A percentile compares a stretch with the other conserved stretches of the same genome.
phyloP scores from a whole-genome alignment of 2,329 filamentous ascomycete species.

The Penicillium occitanis region DNA sequence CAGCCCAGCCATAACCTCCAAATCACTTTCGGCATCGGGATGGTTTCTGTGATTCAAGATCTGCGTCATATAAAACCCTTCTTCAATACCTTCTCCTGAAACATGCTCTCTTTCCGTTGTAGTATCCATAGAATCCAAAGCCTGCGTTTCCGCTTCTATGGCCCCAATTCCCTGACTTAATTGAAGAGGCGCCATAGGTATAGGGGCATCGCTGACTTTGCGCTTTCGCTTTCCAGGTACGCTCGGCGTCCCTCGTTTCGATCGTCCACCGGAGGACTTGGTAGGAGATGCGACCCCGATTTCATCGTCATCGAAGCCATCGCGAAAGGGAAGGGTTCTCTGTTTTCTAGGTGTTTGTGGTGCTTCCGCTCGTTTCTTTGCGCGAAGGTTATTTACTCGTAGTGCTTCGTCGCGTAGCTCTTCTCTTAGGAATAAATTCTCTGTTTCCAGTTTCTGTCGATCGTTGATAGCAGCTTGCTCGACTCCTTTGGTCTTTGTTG shows the following conservation, averaged over 20 bases:
- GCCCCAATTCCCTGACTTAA: slow-evolving; percentile 32
- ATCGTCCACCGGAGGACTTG: slow-evolving; percentile 46
- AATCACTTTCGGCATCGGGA: slow-evolving; percentile 49
- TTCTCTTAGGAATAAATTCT: slow-evolving; percentile 61
- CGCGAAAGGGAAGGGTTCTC: slow-evolving; percentile 52
- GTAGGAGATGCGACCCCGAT: slow-evolving; percentile 57
- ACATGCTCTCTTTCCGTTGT: neutral
- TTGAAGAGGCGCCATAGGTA: slow-evolving; percentile 45
- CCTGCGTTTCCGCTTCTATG: slow-evolving; percentile 14
- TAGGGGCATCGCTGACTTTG: slow-evolving; percentile 52
- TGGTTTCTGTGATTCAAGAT: slow-evolving; percentile 57
- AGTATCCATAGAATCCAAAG: slow-evolving; percentile 27
- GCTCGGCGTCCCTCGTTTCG: slow-evolving; percentile 56
- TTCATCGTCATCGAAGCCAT: slow-evolving; percentile 65
- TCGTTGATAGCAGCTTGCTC: slow-evolving; percentile 56
- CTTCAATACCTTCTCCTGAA: slow-evolving; percentile 26
- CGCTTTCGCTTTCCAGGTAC: slow-evolving; percentile 61
- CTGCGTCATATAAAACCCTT: slow-evolving; percentile 50
- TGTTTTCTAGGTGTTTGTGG: slow-evolving; percentile 54
- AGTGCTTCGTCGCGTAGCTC: slow-evolving; percentile 58
- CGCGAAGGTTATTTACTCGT: slow-evolving; percentile 44
- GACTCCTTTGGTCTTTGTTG: slow-evolving; percentile 55
- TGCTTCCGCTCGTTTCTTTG: slow-evolving; percentile 37
- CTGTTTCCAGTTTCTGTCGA: slow-evolving; percentile 57
- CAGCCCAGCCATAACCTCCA: slow-evolving; percentile 56